Conservation (phyloP, 2,329 filamentous ascomycete species). For the Claviceps monticola region DNA sequence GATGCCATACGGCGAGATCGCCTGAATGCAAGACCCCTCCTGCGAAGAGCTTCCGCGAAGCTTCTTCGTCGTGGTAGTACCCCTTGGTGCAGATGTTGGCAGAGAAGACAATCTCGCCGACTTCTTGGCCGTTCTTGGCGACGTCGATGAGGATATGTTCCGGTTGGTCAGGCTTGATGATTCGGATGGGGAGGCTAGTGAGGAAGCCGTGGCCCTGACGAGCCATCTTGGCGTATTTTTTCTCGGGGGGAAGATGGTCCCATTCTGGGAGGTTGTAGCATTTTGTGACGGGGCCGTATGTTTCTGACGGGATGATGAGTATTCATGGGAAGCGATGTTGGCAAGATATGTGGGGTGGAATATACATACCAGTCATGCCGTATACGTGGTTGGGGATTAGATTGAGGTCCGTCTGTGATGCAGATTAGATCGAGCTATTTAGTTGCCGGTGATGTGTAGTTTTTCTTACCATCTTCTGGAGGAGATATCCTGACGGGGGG, state of each 20-base stretch:
- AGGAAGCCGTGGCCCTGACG: constrained; percentile 88
- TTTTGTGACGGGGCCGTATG: constrained; percentile 91
- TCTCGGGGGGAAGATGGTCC: constrained; percentile 57
- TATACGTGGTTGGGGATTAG: constrained; percentile 88
- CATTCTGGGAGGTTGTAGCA: constrained; percentile 79
- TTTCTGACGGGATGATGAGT: constrained; percentile 36
- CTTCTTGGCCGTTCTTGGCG: constrained; percentile 32
- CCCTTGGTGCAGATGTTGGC: constrained; percentile 88
- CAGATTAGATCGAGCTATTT: not conserved
- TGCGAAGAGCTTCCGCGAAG: constrained; percentile 73
- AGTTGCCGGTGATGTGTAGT: no score
- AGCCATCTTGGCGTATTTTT: constrained; percentile 83
- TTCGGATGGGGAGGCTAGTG: constrained; percentile 63
- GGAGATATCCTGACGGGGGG: constrained; percentile 78
- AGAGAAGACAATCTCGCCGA: constrained; percentile 57
- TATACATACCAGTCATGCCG: constrained; percentile 44
- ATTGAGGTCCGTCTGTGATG: constrained; percentile 46
- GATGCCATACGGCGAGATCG: constrained; percentile 85
- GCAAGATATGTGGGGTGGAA: no score
- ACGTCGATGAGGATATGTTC: constrained; percentile 39
- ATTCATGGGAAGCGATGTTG: not conserved
- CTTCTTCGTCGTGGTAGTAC: constrained; percentile 82
- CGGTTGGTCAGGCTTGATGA: constrained; percentile 67
- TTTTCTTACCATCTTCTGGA: constrained; percentile 68
- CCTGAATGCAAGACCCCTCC: constrained; percentile 82